phyloP scores from a whole-genome alignment of 208 protist species.

The Crithidia expoeki region DNA sequence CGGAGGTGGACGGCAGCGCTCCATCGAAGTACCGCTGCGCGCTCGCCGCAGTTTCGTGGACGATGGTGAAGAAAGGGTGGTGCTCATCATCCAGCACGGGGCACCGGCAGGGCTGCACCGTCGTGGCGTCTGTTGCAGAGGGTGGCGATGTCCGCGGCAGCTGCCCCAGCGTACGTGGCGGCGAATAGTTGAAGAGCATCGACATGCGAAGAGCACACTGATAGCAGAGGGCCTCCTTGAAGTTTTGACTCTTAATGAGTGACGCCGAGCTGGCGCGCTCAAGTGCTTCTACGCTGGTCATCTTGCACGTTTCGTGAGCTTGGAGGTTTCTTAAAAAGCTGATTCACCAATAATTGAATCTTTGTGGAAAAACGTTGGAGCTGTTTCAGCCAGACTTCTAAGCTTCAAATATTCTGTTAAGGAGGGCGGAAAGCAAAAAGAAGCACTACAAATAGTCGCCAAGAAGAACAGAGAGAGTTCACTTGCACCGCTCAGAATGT shows the following conservation, averaged over 20 bases:
- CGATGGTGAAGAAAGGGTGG: conserved; percentile 74
- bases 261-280: not conserved
- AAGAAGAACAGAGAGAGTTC: too few species aligned
- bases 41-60: conserved; percentile 71
- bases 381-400: too few species aligned
- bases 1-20: not conserved
- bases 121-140: not conserved
- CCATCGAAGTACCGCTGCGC: conserved; percentile 53
- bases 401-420: too few species aligned
- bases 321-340: too few species aligned
- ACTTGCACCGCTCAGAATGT: too few species aligned
- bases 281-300: not conserved
- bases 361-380: too few species aligned
- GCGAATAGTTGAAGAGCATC: conserved; percentile 65
- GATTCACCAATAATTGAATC: too few species aligned
- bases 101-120: conserved; percentile 24
- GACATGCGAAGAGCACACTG: conserved; percentile 86
- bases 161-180: conserved; percentile 41
- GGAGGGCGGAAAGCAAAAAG: too few species aligned
- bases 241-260: too few species aligned
- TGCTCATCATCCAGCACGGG: conserved; percentile 61
- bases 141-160: conserved; percentile 4
- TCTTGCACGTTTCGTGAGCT: not conserved
- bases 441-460: too few species aligned
- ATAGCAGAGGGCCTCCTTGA: conserved; percentile 72